phyloP scores from a whole-genome alignment of 2,329 filamentous ascomycete species.

The Aspergillus sergii region DNA sequence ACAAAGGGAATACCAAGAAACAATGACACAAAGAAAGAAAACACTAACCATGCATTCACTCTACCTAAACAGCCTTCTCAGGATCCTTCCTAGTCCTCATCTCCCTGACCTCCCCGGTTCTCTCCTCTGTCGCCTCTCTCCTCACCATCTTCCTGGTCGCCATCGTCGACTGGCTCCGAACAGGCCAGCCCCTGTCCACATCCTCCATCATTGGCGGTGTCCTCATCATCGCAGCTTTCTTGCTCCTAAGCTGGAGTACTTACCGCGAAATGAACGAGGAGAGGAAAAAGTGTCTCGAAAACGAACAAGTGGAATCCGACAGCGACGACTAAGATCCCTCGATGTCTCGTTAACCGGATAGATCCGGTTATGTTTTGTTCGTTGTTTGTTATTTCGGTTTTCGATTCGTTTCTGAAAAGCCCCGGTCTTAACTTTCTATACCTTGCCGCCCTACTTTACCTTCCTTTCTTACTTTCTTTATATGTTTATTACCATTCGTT shows the following conservation, averaged over 20 bases:
- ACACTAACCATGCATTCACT: not conserved
- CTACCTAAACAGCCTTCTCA: conserved; percentile 64
- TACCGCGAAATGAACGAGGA: conserved; percentile 93
- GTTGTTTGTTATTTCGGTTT: not conserved
- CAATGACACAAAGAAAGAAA: not conserved
- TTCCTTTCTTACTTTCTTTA: not conserved
- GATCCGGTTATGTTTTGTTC: not conserved
- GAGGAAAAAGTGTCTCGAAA: conserved; percentile 58
- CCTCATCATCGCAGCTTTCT: conserved; percentile 85
- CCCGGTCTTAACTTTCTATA: not conserved
- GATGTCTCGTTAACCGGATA: too few species aligned
- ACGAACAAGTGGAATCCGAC: conserved; percentile 47
- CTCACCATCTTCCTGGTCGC: conserved; percentile 97
- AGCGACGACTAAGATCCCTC: conserved; percentile 37
- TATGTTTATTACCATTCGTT: not conserved
- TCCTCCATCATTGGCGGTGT: conserved; percentile 80
- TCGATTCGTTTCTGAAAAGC: not conserved
- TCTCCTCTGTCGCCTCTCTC: conserved; percentile 88
- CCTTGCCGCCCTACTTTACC: not conserved
- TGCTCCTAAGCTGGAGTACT: conserved; percentile 86
- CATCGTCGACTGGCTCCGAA: conserved; percentile 83
- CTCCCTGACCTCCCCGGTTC: conserved; percentile 85
- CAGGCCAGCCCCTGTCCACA: conserved; percentile 71
- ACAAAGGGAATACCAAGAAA: not conserved
- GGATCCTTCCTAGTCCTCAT: conserved; percentile 93